A percentile compares a stretch with the other conserved stretches of the same genome.
Conservation (phyloP, 768 basidiomycete genomes). For the Filobasidium floriforme region DNA sequence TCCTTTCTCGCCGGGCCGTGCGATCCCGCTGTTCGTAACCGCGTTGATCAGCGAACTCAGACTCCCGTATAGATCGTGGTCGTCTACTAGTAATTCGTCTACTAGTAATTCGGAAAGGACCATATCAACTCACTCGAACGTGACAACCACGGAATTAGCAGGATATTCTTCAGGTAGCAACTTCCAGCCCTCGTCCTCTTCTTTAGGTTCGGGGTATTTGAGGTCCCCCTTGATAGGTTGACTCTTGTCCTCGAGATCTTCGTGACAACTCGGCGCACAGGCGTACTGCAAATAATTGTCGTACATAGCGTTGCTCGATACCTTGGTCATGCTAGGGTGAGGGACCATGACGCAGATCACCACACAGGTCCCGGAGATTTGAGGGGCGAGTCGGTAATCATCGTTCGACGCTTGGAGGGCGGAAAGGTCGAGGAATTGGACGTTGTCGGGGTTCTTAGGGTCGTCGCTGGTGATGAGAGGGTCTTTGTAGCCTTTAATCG, state of each 20-base stretch:
- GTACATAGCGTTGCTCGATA: not conserved
- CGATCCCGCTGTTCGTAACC: not conserved
- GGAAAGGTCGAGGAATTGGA: no score
- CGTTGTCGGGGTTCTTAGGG: no score
- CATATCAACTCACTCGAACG: not conserved
- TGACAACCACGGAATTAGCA: not conserved
- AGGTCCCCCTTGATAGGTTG: not conserved
- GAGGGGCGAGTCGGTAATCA: no score
- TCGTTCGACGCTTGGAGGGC: no score
- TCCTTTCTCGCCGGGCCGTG: not conserved
- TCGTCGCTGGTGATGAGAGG: no score
- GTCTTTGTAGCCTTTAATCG: no score
- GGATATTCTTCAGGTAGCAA: not conserved
- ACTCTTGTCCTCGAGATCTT: not conserved
- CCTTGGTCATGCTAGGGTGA: not conserved
- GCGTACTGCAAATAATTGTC: not conserved
- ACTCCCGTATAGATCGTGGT: no score
- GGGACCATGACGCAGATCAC: not conserved
- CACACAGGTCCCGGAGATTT: not conserved
- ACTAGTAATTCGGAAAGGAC: no score
- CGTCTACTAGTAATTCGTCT: no score
- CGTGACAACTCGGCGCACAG: not conserved
- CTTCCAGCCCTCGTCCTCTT: not conserved
- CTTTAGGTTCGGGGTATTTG: not conserved
- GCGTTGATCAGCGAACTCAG: no score